These are phyloP conservation scores for Candida saitoana DNA, from an alignment of 805 yeast genomes.

Conservation along the genomic window DNA sequence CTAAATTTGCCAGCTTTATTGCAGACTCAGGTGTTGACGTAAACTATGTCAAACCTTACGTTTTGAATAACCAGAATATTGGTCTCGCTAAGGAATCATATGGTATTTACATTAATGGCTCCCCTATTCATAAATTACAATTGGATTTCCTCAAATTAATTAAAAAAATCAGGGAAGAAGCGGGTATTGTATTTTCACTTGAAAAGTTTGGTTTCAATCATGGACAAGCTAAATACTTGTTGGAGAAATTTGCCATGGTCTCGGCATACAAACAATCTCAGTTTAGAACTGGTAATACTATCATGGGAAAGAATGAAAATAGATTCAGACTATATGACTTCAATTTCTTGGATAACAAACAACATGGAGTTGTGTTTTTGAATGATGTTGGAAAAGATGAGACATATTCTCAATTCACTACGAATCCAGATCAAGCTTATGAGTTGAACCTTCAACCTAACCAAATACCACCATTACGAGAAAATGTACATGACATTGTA, in stretches of 20 bases:
- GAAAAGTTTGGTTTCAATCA: slow-evolving; percentile 25
- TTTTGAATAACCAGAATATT: slow-evolving; percentile 26
- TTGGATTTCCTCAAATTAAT: slow-evolving; percentile 42
- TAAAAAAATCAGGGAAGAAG: slow-evolving; percentile 31
- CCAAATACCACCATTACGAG: slow-evolving; percentile 63
- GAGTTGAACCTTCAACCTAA: slow-evolving; percentile 38
- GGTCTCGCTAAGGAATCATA: slow-evolving; percentile 38
- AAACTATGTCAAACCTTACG: slow-evolving; percentile 21
- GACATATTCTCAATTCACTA: slow-evolving; percentile 44
- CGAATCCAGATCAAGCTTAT: slow-evolving; percentile 44
- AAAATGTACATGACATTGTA: slow-evolving; percentile 72
- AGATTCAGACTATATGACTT: slow-evolving; percentile 31
- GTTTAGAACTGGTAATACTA: slow-evolving; percentile 29
- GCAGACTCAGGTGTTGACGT: slow-evolving; percentile 8
- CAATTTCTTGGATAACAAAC: slow-evolving; percentile 13
- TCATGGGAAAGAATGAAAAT: slow-evolving; percentile 30
- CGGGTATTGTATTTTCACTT: slow-evolving; percentile 20
- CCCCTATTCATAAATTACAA: slow-evolving; percentile 46
- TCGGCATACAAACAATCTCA: slow-evolving; percentile 36
- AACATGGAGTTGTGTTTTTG: slow-evolving; percentile 56
- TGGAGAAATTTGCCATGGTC: slow-evolving; percentile 36
- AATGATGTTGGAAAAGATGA: slow-evolving; percentile 71
- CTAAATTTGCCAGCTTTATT: slow-evolving; percentile 45
- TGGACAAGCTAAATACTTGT: slow-evolving; percentile 29
- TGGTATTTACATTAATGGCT: slow-evolving; percentile 70